These are phyloP conservation scores for Alnus rubra DNA, from an alignment of 306 rosid species.

Conservation along the genomic window DNA sequence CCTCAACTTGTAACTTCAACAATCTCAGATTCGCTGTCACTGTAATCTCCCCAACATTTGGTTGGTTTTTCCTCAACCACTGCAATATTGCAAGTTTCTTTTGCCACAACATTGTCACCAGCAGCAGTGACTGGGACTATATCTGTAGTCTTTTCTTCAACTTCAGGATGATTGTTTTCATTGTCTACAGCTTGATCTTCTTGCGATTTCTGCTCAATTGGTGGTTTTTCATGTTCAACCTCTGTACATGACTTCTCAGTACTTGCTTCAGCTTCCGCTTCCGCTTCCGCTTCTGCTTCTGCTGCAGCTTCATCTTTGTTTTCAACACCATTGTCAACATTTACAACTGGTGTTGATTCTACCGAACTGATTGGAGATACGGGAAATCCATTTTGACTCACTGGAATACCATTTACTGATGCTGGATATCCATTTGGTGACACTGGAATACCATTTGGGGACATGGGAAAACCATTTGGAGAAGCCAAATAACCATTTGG, in stretches of 20 bases:
- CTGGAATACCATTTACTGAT: conserved; percentile 46
- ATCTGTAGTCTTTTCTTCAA: conserved; percentile 52
- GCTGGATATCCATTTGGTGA: conserved; percentile 61
- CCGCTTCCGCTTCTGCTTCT: conserved; percentile 42
- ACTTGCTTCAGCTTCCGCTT: conserved; percentile 43
- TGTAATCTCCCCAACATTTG: conserved; percentile 96
- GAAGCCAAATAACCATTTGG: conserved; percentile 63
- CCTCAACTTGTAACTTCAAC: conserved; percentile 59
- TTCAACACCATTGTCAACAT: conserved; percentile 39
- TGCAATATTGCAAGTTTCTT: conserved; percentile 34
- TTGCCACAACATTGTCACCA: conserved; percentile 32
- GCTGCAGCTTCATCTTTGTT: conserved; percentile 32
- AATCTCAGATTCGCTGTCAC: conserved; percentile 75
- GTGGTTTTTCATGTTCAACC: conserved; percentile 42
- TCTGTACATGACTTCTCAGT: conserved; percentile 36
- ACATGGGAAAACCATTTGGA: conserved; percentile 51
- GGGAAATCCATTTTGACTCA: conserved; percentile 51
- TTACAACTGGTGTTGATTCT: conserved; percentile 44
- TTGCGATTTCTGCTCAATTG: conserved; percentile 42
- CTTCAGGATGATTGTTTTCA: conserved; percentile 28
- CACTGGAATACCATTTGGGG: conserved; percentile 57
- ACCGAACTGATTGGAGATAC: conserved; percentile 54
- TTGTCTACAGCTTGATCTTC: conserved; percentile 42
- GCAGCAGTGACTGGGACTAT: conserved; percentile 17
- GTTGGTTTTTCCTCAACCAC: conserved; percentile 45